These are phyloP conservation scores for Gnetum montanum DNA, from an alignment of 75 land plant genomes.

Conservation along the genomic window DNA sequence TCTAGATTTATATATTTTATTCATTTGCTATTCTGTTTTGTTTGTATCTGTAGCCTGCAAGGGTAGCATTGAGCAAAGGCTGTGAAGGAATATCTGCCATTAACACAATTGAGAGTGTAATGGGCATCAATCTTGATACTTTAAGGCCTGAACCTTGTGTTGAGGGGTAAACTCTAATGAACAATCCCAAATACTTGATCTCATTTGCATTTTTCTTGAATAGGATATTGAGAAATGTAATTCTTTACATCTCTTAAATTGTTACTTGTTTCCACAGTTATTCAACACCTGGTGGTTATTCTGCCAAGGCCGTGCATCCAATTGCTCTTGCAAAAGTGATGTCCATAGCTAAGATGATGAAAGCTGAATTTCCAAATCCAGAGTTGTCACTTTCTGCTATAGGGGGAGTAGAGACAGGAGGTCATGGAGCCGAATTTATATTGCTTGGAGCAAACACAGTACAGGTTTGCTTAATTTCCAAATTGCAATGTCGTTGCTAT, in stretches of 20 bases:
- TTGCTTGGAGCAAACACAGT: constrained; percentile 94
- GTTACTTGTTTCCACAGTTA: constrained; percentile 39
- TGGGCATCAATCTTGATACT: constrained; percentile 93
- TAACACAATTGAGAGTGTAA: constrained; percentile 95
- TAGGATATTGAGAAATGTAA: background rate
- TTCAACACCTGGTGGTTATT: constrained; percentile 96
- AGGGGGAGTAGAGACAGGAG: constrained; percentile 95
- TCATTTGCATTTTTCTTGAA: background rate
- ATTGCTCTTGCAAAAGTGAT: constrained; percentile 95
- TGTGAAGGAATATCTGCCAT: constrained; percentile 95
- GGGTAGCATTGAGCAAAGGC: constrained; percentile 73
- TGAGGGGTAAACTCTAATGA: constrained; percentile 59
- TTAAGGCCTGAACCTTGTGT: constrained; percentile 98
- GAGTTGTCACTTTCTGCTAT: constrained; percentile 82
- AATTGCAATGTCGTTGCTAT: too few relatives aligned
- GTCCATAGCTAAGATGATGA: constrained; percentile 95
- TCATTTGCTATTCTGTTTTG: too few relatives aligned
- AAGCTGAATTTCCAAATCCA: constrained; percentile 52
- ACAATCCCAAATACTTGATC: too few relatives aligned
- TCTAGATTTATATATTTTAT: too few relatives aligned
- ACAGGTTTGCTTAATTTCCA: constrained; percentile 45
- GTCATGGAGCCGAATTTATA: constrained; percentile 92
- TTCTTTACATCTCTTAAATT: background rate
- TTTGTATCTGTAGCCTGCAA: constrained; percentile 94
- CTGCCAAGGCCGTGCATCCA: constrained; percentile 93